Percentiles rank a stretch among this genome's conserved stretches.
These are phyloP conservation scores for Picea sitchensis DNA, from an alignment of 75 land plant species.

Conservation along the genomic window DNA sequence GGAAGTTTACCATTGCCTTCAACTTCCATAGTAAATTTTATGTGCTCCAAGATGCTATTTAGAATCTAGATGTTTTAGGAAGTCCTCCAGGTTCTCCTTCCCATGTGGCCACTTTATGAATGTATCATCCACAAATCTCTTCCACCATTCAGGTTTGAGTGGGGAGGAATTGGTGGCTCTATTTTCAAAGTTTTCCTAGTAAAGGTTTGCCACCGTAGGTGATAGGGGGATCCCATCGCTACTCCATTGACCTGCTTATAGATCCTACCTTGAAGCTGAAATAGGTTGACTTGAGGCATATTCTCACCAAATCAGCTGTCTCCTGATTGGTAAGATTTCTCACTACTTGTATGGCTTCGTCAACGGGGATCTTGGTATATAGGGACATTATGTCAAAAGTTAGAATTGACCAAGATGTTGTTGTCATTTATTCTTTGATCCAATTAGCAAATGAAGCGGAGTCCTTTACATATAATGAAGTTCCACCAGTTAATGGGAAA, in stretches of 20 bases:
- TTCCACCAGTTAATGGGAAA: neutral
- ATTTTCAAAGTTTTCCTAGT: neutral
- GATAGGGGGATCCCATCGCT: neutral
- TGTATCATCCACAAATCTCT: no score
- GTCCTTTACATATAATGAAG: neutral
- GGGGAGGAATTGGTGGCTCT: no score
- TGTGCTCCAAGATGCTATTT: no score
- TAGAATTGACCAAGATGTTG: neutral
- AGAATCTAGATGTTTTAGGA: no score
- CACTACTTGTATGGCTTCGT: neutral
- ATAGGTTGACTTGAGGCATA: neutral
- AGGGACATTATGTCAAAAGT: neutral
- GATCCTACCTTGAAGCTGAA: neutral
- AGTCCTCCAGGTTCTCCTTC: no score
- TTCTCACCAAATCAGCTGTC: neutral
- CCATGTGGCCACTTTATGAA: no score
- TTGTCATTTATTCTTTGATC: neutral
- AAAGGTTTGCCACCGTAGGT: neutral
- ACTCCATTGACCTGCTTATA: neutral
- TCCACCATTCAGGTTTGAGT: no score
- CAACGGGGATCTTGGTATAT: neutral
- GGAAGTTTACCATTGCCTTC: no score
- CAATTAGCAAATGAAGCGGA: neutral
- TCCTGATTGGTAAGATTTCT: neutral
- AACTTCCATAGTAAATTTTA: no score